Conservation (phyloP, 257 asterid genomes). For the Scutellaria minor region DNA sequence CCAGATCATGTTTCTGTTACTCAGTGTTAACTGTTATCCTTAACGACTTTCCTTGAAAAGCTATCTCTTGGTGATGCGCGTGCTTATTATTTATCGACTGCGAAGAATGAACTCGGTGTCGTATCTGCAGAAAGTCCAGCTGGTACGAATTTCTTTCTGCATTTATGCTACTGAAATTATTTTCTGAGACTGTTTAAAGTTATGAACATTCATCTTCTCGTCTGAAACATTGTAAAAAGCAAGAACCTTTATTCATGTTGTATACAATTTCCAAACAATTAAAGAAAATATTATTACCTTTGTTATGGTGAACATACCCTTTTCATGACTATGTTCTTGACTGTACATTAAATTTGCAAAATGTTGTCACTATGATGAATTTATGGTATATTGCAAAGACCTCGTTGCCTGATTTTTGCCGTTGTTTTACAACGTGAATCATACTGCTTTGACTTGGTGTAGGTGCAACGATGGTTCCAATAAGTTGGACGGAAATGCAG, state of each 20-base stretch:
- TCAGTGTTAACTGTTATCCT: constrained; percentile 37
- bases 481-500: constrained; percentile 98
- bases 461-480: constrained; percentile 92
- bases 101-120: constrained; percentile 90
- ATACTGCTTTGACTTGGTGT: constrained; percentile 13
- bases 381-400: not conserved
- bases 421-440: not conserved
- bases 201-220: not conserved
- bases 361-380: not conserved
- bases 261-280: not conserved
- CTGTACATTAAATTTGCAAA: too few relatives aligned
- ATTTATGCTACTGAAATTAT: not conserved
- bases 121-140: constrained; percentile 88
- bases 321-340: too few relatives aligned
- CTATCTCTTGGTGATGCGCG: constrained; percentile 98
- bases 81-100: constrained; percentile 90
- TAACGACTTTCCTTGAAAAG: constrained; percentile 51
- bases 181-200: too few relatives aligned
- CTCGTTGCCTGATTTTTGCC: not conserved
- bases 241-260: too few relatives aligned
- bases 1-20: not conserved
- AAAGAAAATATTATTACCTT: not conserved
- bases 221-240: not conserved
- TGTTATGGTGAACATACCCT: too few relatives aligned
- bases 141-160: constrained; percentile 51